phyloP scores from a whole-genome alignment of 1,284 basidiomycete genomes.

The Rugiboletus extremiorientalis region DNA sequence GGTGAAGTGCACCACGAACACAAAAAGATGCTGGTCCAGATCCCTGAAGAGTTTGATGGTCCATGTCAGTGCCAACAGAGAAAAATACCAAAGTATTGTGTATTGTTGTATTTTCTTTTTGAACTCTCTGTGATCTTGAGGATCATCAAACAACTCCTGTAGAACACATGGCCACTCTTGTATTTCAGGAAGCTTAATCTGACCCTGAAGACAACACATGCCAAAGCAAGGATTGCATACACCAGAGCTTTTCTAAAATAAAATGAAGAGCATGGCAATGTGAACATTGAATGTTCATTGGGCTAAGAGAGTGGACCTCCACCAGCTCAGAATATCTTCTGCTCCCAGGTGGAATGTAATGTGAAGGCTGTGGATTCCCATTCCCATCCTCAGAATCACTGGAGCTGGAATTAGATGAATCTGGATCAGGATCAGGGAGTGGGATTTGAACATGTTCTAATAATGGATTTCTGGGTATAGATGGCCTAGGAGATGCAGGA shows the following conservation, averaged over 20 bases:
- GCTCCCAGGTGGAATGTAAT: neutral
- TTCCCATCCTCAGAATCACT: no score
- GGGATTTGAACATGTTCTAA: no score
- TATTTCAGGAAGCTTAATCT: constrained; percentile 22
- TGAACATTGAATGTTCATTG: constrained; percentile 24
- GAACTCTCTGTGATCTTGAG: constrained; percentile 18
- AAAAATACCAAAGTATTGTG: constrained; percentile 41
- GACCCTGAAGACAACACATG: constrained; percentile 28
- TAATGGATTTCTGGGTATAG: no score
- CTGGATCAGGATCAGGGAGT: no score
- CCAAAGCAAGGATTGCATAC: constrained; percentile 17
- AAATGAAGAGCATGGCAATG: no score
- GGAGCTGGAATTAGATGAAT: no score
- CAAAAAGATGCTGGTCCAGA: constrained; percentile 35
- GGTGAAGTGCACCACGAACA: constrained; percentile 40
- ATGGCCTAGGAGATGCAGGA: no score
- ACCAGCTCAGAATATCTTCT: constrained; percentile 7
- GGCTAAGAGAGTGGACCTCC: constrained; percentile 5
- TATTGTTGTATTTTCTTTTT: constrained; percentile 35
- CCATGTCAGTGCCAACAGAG: constrained; percentile 37
- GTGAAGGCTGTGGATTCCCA: neutral
- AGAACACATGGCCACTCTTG: constrained; percentile 21
- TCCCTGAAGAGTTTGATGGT: constrained; percentile 31
- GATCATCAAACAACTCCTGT: constrained; percentile 17
- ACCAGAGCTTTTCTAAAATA: constrained; percentile 16